Evolutionary conservation across 1,139 yeast genomes (phyloP).

Genomic region (Wickerhamiella infanticola): DNA sequence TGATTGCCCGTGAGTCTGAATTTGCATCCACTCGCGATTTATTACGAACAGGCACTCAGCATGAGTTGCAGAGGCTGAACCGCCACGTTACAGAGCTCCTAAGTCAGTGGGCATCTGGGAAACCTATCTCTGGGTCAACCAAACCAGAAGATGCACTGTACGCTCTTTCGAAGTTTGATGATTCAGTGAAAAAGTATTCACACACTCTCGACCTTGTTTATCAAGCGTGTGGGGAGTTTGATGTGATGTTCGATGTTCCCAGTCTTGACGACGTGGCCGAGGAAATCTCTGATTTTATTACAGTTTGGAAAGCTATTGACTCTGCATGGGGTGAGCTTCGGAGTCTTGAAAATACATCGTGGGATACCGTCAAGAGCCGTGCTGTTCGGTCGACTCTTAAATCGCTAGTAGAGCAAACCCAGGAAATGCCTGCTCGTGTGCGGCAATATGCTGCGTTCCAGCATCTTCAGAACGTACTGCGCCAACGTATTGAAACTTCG

Average conservation of each 20-base stretch:
- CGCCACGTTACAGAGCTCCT: slow-evolving; percentile 22
- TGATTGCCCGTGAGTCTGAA: slow-evolving; percentile 26
- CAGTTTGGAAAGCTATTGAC: slow-evolving; percentile 54
- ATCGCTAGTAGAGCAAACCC: slow-evolving; percentile 32
- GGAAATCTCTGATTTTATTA: slow-evolving; percentile 43
- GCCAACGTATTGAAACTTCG: slow-evolving; percentile 28
- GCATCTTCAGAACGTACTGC: slow-evolving; percentile 35
- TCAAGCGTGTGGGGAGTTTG: slow-evolving; percentile 32
- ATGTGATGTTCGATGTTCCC: slow-evolving; percentile 22
- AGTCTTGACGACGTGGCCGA: slow-evolving; percentile 25
- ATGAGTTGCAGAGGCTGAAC: slow-evolving; percentile 30
- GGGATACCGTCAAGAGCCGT: slow-evolving; percentile 39
- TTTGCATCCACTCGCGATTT: slow-evolving; percentile 33
- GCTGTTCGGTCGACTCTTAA: slow-evolving; percentile 38
- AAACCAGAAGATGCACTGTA: slow-evolving; percentile 38
- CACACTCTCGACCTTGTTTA: slow-evolving; percentile 22
- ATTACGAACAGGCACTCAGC: slow-evolving; percentile 30
- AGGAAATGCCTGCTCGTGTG: slow-evolving; percentile 41
- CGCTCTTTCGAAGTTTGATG: slow-evolving; percentile 32
- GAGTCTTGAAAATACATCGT: slow-evolving; percentile 30
- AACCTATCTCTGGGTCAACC: slow-evolving; percentile 33
- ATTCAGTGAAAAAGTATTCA: slow-evolving; percentile 17
- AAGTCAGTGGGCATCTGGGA: slow-evolving; percentile 36
- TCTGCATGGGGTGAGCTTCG: slow-evolving; percentile 39
- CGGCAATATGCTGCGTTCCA: slow-evolving; percentile 61